Base-by-base conservation (phyloP, 371 early-diverging fungal species). In the Mucor saturninus region DNA sequence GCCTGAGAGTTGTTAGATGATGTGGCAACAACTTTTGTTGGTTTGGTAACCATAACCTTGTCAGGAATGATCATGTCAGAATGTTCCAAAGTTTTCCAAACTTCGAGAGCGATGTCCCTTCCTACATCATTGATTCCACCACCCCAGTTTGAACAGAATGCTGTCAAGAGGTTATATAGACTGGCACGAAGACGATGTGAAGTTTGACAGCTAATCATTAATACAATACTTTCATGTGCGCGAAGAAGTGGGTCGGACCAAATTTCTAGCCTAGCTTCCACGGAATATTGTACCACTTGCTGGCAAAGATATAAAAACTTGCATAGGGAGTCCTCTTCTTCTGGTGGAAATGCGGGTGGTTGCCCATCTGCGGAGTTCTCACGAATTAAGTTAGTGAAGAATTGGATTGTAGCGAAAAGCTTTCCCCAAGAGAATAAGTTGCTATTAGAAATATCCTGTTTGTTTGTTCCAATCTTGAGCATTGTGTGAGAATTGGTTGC, bases 341-440 rank as follows among this genome's bases (percentile, higher is more conserved):
- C 31, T 21, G 51, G 29, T 6, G 64, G 64, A 5, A 75, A 52
- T 0, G 51, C 40, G 14, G 69, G 64, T 21, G 67, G 49, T 46
- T 58, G 60, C 1, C 57, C 61, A 6, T 57, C 59, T 6, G 55
- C 30, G 9, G 46, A 32, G 28, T 32, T 40, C 3, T 54, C 52
- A 1, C 46, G n/a, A 13, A 61, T 61, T 28, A 26, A 9, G 2
- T 46, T 35, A 9, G 49, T 54, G 39, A 73, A 76, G 40, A 66
- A 71, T 21, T 76, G 68, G 26, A 76, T 60, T 13, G 68, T 58
- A 13, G 64, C 61, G 59, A 76, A 71, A 1, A 76, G 54, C 31
- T 73, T 76, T 32, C 71, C 71, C 76, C 76, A 76, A n/a, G 76
- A 76, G 37, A 76, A 71, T 6, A 65, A 43, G 29, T 69, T 62